Conservation (phyloP, 139 green algal genomes). For the Tetraselmis chui region DNA sequence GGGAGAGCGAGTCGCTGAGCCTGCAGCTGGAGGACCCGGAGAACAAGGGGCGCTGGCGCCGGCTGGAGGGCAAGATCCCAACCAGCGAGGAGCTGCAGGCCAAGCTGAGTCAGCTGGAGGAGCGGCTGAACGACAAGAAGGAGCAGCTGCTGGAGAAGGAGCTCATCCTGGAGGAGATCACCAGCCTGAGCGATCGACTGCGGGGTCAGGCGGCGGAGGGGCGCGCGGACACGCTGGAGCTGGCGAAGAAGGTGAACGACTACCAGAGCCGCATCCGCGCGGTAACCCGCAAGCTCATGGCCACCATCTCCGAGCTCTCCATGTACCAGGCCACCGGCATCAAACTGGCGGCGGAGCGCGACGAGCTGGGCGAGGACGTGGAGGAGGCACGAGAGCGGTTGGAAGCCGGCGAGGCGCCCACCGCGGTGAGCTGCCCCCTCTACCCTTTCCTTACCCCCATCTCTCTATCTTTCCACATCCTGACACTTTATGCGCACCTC, state of each 20-base stretch:
- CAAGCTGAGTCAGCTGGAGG: conserved; percentile 60
- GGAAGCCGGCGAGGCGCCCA: conserved; percentile 54
- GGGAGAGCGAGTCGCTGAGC: conserved; percentile 48
- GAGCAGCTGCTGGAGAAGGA: conserved; percentile 73
- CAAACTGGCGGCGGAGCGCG: conserved; percentile 56
- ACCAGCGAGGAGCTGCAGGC: conserved; percentile 66
- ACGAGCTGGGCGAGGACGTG: conserved; percentile 41
- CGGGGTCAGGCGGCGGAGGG: conserved; percentile 44
- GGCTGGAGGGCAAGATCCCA: conserved; percentile 67
- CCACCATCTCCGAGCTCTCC: conserved; percentile 74
- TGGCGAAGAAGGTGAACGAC: conserved; percentile 58
- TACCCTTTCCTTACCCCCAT: no score
- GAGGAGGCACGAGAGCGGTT: conserved; percentile 19
- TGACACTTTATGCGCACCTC: no score
- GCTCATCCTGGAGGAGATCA: conserved; percentile 72
- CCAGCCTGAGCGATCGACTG: conserved; percentile 22
- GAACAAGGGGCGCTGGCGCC: conserved; percentile 52
- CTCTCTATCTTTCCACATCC: no score
- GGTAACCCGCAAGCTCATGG: conserved; percentile 76
- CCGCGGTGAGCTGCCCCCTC: conserved; percentile 16
- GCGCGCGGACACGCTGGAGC: conserved; percentile 44
- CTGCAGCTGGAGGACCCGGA: conserved; percentile 61
- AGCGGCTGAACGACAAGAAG: conserved; percentile 65
- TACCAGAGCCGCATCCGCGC: conserved; percentile 53
- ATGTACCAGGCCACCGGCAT: conserved; percentile 75